Percentiles rank a stretch among this genome's conserved stretches.
Conservation (phyloP, 1,139 yeast genomes). For the Yamadazyma pseudoaaseri region DNA sequence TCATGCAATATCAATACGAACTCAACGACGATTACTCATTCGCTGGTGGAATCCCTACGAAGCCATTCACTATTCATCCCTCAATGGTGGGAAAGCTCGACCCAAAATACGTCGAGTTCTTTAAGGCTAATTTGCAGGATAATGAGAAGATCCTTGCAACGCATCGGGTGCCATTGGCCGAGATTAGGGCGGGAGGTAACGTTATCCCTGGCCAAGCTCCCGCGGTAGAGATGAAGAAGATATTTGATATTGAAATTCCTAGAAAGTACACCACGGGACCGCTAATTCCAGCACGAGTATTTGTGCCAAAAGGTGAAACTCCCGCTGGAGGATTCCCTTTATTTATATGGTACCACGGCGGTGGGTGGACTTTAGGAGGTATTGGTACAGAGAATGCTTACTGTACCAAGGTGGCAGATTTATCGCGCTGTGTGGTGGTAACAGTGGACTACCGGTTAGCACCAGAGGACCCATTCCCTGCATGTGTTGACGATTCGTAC, state of each 20-base stretch:
- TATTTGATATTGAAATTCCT: conserved; percentile 33
- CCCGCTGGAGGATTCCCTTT: conserved; percentile 47
- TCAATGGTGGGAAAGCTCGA: conserved; percentile 20
- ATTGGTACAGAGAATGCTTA: conserved; percentile 45
- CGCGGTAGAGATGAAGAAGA: conserved; percentile 23
- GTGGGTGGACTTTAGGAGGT: conserved; percentile 49
- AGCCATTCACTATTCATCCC: conserved; percentile 24
- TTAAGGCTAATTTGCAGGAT: conserved; percentile 24
- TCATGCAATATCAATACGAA: conserved; percentile 12
- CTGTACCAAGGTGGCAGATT: conserved; percentile 41
- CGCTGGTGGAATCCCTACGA: conserved; percentile 20
- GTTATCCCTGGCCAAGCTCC: conserved; percentile 47
- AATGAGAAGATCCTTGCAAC: conserved; percentile 38
- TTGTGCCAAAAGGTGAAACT: conserved; percentile 33
- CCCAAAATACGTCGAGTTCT: conserved; percentile 38
- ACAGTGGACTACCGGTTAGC: conserved; percentile 46
- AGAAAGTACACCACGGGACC: conserved; percentile 30
- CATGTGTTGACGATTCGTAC: conserved; percentile 46
- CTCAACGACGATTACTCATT: conserved; percentile 19
- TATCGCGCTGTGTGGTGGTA: conserved; percentile 34
- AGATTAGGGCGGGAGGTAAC: conserved; percentile 41
- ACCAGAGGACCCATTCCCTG: conserved; percentile 53
- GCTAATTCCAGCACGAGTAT: conserved; percentile 38
- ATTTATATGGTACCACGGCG: conserved; percentile 50
- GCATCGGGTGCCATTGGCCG: conserved; percentile 37